Conservation (phyloP, 2,329 filamentous ascomycete species). For the Nemania sp. region DNA sequence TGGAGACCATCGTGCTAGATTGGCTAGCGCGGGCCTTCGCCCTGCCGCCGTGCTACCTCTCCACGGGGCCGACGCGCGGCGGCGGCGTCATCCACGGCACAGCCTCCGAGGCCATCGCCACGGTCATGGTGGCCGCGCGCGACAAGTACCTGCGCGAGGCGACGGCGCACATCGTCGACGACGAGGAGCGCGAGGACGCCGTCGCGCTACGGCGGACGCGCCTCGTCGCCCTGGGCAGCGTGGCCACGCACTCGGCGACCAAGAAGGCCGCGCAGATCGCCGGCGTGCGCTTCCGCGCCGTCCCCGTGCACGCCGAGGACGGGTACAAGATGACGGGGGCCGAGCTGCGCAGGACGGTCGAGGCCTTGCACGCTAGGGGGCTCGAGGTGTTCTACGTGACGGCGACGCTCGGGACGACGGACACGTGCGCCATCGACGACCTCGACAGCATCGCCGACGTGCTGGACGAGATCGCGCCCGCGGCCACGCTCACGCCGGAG, state of each 20-base stretch:
- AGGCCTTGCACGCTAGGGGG: constrained; percentile 73
- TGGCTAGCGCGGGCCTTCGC: constrained; percentile 85
- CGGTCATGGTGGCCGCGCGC: constrained; percentile 86
- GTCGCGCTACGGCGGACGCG: constrained; percentile 74
- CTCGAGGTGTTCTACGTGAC: constrained; percentile 90
- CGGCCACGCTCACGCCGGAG: constrained; percentile 30
- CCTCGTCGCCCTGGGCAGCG: constrained; percentile 84
- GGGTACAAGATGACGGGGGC: constrained; percentile 77
- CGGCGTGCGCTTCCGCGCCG: constrained; percentile 81
- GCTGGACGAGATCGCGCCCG: constrained; percentile 53
- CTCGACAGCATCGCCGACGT: constrained; percentile 74
- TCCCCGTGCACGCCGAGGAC: constrained; percentile 71
- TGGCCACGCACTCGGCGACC: constrained; percentile 83
- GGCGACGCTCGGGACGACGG: constrained; percentile 85
- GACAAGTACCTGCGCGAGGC: constrained; percentile 79
- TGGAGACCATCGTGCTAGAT: constrained; percentile 93
- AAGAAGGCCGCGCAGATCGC: constrained; percentile 89
- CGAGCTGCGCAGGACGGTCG: constrained; percentile 71
- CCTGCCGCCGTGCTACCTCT: constrained; percentile 79
- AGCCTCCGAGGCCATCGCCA: constrained; percentile 88
- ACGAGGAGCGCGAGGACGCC: constrained; percentile 75
- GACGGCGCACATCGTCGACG: constrained; percentile 62
- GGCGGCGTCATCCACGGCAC: constrained; percentile 96
- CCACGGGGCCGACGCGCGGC: constrained; percentile 75
- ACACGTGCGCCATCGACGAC: constrained; percentile 88